Base-by-base conservation (phyloP, 148 eudicot species). In the Salicornia ramosissima region DNA sequence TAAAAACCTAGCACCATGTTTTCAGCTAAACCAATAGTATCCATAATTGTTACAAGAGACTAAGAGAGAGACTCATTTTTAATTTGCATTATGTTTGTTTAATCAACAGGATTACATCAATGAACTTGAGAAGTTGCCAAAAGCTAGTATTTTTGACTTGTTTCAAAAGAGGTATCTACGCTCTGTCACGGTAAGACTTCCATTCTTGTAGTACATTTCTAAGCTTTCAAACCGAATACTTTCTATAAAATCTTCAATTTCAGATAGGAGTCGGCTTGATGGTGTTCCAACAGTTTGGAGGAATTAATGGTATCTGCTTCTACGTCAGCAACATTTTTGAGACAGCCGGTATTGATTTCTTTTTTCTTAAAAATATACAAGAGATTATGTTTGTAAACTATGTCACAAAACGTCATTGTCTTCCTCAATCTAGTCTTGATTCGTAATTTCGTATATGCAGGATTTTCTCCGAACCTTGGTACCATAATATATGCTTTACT, bases 231-330 rank as follows among this genome's bases (percentile, higher is more conserved):
- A 21, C 39, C 18, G 51, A 60, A 29, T 62, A 12, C 54, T 8
- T 3, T 5, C 31, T n/a, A 25, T 30, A 1, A 46, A 31, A 70
- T 54, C 4, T 67, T 28, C 50, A 19, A 58, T 73, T 25, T 40
- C 79, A 92, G 96, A 86, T 92, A 74, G 97, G 88, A 73, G 84
- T 87, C 29, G 97, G 97, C 31, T 77, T 92, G 50, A 92, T 92
- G 97, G 88, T 92, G 53, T 85, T 80, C 71, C 97, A 92, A 68
- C 97, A 92, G 42, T 84, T 90, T 55, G 97, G 94, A 59, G 97
- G 97, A 73, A 90, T 92, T 69, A 90, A 90, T 71, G 97, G 97
- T 49, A 82, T 92, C 71, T 82, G 90, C 67, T 92, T 92, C 74
- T 92, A 90, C 25, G 82, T 83, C 67, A 85, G 90, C 83, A 86